These are phyloP conservation scores for Sordariomycetes sp. DNA, from an alignment of 2,329 filamentous ascomycete genomes.

Conservation along the genomic window DNA sequence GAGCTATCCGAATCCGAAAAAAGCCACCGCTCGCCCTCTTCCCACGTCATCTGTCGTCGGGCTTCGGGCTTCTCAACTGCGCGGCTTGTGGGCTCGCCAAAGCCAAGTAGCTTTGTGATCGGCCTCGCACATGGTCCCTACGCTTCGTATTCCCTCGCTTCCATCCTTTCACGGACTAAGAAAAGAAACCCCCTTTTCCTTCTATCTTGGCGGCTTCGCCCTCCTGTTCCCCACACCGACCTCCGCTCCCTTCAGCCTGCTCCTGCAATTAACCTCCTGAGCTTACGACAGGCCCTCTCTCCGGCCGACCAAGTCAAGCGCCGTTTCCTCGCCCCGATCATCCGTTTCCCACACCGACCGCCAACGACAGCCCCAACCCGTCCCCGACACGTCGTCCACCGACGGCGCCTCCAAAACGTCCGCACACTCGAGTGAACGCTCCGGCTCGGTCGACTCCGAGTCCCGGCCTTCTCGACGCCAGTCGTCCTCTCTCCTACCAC, in stretches of 20 bases:
- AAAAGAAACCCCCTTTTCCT: background rate
- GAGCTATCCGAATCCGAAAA: background rate
- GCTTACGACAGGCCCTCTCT: background rate
- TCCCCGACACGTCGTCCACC: conserved; percentile 3
- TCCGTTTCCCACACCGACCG: background rate
- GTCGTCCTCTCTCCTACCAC: conserved; percentile 19
- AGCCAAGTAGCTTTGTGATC: background rate
- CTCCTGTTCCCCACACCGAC: background rate
- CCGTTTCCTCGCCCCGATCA: background rate
- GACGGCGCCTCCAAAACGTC: conserved; percentile 20
- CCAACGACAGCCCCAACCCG: background rate
- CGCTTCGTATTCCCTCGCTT: background rate
- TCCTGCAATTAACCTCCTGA: background rate
- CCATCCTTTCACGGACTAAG: background rate
- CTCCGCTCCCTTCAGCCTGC: background rate
- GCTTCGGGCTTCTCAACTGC: background rate
- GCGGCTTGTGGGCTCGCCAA: background rate
- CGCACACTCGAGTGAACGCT: conserved; percentile 18
- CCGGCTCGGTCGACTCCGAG: conserved; percentile 17
- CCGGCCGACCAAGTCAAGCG: background rate
- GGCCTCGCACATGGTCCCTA: background rate
- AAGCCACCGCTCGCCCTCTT: background rate
- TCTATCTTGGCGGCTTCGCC: background rate
- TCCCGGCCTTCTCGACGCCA: conserved; percentile 12
- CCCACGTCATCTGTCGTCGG: background rate